These are phyloP conservation scores for Ceratopteris richardii DNA, from an alignment of 75 land plant genomes.

Conservation along the genomic window DNA sequence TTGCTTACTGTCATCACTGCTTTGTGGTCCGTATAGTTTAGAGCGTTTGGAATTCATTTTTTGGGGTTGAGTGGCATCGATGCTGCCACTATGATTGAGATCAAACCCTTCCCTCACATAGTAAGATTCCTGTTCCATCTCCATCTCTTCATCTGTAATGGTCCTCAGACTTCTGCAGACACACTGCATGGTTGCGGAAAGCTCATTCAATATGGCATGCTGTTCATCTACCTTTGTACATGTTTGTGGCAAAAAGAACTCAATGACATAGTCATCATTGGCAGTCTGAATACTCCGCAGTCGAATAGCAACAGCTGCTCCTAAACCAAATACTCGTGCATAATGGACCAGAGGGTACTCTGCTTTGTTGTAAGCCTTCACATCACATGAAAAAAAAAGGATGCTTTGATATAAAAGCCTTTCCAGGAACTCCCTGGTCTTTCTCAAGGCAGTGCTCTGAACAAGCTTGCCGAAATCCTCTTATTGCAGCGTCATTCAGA, in stretches of 20 bases:
- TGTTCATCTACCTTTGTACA: constrained; percentile 30
- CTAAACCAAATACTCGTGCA: constrained; percentile 58
- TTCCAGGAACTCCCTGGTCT: constrained; percentile 78
- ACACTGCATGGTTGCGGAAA: constrained; percentile 49
- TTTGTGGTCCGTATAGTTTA: too few species aligned
- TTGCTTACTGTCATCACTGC: too few species aligned
- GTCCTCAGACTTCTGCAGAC: constrained; percentile 44
- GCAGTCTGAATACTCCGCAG: constrained; percentile 53
- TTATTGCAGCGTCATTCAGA: constrained; percentile 51
- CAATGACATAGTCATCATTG: constrained; percentile 58
- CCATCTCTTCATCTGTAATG: constrained; percentile 34
- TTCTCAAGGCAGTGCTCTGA: constrained; percentile 67
- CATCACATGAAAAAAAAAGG: constrained; percentile 41
- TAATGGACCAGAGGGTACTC: constrained; percentile 86
- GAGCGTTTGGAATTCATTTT: not conserved
- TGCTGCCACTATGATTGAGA: not conserved
- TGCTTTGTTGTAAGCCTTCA: constrained; percentile 53
- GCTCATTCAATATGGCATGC: constrained; percentile 25
- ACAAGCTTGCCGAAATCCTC: constrained; percentile 78
- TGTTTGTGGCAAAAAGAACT: constrained; percentile 59
- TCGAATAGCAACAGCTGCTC: constrained; percentile 60
- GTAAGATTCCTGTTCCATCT: constrained; percentile 20
- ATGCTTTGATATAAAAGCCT: constrained; percentile 50
- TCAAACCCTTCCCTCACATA: not conserved
- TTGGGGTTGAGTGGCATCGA: not conserved